Percentiles rank a stretch among this genome's conserved stretches.
These are phyloP conservation scores for Acanthamoeba culbertsoni DNA, from an alignment of 208 protist genomes.

Conservation along the genomic window DNA sequence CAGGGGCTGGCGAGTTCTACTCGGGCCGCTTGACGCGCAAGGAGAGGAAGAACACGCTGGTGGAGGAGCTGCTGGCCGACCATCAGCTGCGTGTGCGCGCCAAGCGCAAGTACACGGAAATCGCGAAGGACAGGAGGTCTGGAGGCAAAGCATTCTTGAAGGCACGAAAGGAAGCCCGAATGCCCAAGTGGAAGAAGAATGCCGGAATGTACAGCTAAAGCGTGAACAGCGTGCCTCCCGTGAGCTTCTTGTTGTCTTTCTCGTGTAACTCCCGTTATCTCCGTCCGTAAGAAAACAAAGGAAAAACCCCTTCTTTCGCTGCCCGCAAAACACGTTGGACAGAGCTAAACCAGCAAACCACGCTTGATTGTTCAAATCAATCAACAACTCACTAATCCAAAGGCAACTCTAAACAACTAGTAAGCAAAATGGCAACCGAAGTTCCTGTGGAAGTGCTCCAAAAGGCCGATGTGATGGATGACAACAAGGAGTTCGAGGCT, in stretches of 20 bases:
- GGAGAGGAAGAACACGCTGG: not conserved
- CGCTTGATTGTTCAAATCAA: too few species aligned
- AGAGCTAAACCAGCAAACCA: too few species aligned
- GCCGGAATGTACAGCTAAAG: not conserved
- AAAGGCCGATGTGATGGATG: not conserved
- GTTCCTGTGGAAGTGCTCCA: not conserved
- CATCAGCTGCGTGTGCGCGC: not conserved
- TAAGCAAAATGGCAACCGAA: not conserved
- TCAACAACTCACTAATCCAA: not conserved
- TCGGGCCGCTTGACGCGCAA: not conserved
- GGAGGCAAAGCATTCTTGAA: not conserved
- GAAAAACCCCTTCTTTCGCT: not conserved
- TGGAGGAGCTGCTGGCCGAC: slow-evolving; percentile 24
- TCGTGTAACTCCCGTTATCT: not conserved
- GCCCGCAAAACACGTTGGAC: not conserved
- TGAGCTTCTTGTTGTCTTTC: too few species aligned
- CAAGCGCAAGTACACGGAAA: slow-evolving; percentile 32
- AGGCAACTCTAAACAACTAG: not conserved
- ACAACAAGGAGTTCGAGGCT: not conserved
- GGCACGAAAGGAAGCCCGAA: not conserved
- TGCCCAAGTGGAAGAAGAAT: slow-evolving; percentile 40
- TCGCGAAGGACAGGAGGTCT: not conserved
- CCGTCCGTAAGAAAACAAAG: not conserved
- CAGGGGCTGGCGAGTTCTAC: slow-evolving; percentile 3
- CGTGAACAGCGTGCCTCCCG: not conserved